These are phyloP conservation scores for Penicillium alfredii DNA, from an alignment of 495 filamentous ascomycete species.

Conservation along the genomic window DNA sequence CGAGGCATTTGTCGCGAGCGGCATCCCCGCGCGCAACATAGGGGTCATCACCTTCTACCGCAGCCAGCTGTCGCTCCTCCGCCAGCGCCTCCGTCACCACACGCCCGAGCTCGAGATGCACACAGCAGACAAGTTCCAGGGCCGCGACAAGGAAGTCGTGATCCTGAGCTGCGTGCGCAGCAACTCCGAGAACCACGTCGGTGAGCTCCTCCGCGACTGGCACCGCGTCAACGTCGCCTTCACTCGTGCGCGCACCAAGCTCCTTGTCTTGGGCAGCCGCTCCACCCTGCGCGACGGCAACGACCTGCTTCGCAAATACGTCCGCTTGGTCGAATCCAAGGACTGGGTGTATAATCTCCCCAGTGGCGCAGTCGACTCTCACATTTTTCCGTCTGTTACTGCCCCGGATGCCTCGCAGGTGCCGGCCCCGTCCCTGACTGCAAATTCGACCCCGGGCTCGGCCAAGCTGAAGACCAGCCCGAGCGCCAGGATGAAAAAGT, in stretches of 20 bases:
- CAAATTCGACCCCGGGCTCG: slow-evolving; percentile 2
- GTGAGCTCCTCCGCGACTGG: slow-evolving; percentile 88
- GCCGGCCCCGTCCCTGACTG: slow-evolving; percentile 13
- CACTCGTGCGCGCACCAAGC: slow-evolving; percentile 82
- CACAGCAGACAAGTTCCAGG: slow-evolving; percentile 94
- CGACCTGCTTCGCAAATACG: slow-evolving; percentile 68
- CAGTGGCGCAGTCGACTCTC: slow-evolving; percentile 54
- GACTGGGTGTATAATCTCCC: slow-evolving; percentile 74
- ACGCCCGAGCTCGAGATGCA: slow-evolving; percentile 75
- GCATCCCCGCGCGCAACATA: slow-evolving; percentile 69
- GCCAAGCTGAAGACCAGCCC: slow-evolving; percentile 16
- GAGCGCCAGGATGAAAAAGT: slow-evolving; percentile 10
- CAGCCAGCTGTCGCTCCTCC: slow-evolving; percentile 69
- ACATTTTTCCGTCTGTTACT: slow-evolving; percentile 54
- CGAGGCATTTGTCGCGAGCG: slow-evolving; percentile 64
- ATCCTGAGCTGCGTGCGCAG: slow-evolving; percentile 80
- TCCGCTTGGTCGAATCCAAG: slow-evolving; percentile 65
- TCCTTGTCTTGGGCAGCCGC: slow-evolving; percentile 78
- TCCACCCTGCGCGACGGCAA: slow-evolving; percentile 65
- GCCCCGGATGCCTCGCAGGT: slow-evolving; percentile 15
- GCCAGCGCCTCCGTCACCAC: slow-evolving; percentile 47
- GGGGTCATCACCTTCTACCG: slow-evolving; percentile 99
- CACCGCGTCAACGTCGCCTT: slow-evolving; percentile 91
- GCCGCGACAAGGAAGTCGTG: slow-evolving; percentile 87
- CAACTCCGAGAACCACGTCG: slow-evolving; percentile 72